Evolutionary conservation across 805 yeast genomes (phyloP).

Genomic region (Metschnikowia colocasiae): DNA sequence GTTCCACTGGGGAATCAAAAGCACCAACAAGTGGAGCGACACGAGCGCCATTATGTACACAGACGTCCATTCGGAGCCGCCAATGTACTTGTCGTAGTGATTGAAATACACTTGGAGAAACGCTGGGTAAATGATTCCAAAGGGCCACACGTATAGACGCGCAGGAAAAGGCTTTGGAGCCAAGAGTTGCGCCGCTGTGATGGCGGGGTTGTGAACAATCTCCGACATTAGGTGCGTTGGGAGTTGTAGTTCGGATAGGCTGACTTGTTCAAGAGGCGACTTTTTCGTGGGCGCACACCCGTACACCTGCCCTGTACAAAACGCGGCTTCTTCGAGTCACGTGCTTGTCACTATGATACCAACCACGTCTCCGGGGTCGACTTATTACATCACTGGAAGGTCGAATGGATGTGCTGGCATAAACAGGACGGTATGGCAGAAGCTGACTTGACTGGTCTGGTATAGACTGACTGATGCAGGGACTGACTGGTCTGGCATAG

Average conservation of each 20-base stretch:
- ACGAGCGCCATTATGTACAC: conserved; percentile 73
- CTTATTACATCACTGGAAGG: too few relatives aligned
- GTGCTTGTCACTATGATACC: background rate
- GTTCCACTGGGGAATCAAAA: conserved; percentile 95
- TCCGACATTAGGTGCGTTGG: conserved; percentile 25
- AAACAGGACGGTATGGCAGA: too few relatives aligned
- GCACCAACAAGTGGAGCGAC: conserved; percentile 68
- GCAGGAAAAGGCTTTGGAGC: conserved; percentile 56
- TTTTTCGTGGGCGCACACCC: background rate
- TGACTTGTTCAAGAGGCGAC: conserved; percentile 1
- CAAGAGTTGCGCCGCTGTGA: conserved; percentile 69
- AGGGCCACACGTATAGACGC: conserved; percentile 83
- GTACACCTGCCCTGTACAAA: background rate
- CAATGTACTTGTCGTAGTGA: conserved; percentile 77
- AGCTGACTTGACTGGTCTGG: too few relatives aligned
- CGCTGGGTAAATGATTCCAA: conserved; percentile 70
- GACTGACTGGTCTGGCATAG: too few relatives aligned
- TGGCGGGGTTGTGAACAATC: conserved; percentile 68
- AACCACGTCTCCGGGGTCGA: too few relatives aligned
- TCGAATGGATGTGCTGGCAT: too few relatives aligned
- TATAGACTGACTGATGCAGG: too few relatives aligned
- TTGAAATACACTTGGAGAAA: conserved; percentile 60
- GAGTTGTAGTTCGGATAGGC: background rate
- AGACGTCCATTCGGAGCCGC: conserved; percentile 94
- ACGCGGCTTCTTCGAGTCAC: background rate